Percentiles rank a stretch among this genome's conserved stretches.
Evolutionary conservation across 345 rosid species (phyloP).

Genomic region (Physaria fendleri): DNA sequence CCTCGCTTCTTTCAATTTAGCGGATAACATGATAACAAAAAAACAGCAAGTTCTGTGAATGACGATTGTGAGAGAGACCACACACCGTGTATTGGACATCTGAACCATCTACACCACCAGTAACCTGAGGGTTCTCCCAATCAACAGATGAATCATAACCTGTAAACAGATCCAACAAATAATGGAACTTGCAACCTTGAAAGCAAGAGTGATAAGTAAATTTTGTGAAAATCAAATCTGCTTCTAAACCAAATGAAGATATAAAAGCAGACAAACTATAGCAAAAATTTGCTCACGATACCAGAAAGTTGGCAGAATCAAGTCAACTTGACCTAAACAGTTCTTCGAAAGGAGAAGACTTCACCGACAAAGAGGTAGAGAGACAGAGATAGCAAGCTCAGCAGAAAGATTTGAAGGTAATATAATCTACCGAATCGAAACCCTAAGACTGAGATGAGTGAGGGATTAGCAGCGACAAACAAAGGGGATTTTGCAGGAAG

Average conservation of each 20-base stretch:
- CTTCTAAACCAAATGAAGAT: not conserved
- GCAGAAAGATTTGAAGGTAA: not conserved
- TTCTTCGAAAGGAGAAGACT: conserved; percentile 12
- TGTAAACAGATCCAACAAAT: conserved; percentile 15
- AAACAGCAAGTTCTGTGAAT: not conserved
- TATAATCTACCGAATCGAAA: conserved; percentile 24
- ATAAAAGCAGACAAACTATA: not conserved
- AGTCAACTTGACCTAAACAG: conserved; percentile 36
- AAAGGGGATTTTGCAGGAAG: too few relatives aligned
- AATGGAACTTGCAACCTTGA: not conserved
- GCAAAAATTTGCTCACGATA: conserved; percentile 6
- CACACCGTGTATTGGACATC: conserved; percentile 61
- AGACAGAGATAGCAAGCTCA: conserved; percentile 9
- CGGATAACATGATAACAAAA: not conserved
- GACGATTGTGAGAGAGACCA: not conserved
- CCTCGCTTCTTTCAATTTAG: too few relatives aligned
- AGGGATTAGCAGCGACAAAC: conserved; percentile 3
- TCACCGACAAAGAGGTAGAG: not conserved
- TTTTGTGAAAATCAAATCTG: not conserved
- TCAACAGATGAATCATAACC: conserved; percentile 84
- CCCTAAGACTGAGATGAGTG: conserved; percentile 43
- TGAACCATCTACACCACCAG: conserved; percentile 74
- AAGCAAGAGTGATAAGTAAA: not conserved
- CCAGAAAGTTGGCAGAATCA: conserved; percentile 39
- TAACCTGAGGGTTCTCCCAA: conserved; percentile 74